A percentile compares a stretch with the other conserved stretches of the same genome.
Conservation (phyloP, 768 basidiomycete species). For the Lyophyllum semitale region DNA sequence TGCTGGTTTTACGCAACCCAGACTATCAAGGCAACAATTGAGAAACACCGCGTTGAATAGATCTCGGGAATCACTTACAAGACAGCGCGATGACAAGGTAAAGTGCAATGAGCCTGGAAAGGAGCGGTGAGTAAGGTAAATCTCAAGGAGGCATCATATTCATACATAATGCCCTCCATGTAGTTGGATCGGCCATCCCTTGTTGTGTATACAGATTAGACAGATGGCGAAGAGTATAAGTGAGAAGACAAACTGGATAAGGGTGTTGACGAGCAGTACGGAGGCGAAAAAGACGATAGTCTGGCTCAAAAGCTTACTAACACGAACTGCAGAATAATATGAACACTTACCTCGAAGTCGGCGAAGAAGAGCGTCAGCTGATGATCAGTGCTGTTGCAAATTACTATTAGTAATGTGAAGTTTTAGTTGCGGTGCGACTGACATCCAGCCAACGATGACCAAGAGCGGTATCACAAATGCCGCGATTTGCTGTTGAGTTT, state of each 20-base stretch:
- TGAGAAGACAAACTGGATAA: conserved; percentile 58
- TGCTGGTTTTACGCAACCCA: conserved; percentile 30
- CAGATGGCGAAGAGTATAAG: neutral
- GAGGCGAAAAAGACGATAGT: conserved; percentile 87
- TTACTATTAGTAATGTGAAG: conserved; percentile 4
- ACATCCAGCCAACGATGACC: conserved; percentile 89
- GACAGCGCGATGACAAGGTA: conserved; percentile 83
- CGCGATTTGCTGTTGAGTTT: conserved; percentile 73
- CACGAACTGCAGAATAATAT: neutral
- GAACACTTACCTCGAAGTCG: conserved; percentile 69
- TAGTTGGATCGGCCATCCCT: conserved; percentile 88
- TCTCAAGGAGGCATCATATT: conserved; percentile 36
- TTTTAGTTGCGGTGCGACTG: conserved; percentile 31
- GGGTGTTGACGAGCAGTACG: conserved; percentile 83
- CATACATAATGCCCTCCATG: conserved; percentile 86
- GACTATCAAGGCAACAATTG: conserved; percentile 17
- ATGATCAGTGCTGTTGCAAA: conserved; percentile 60
- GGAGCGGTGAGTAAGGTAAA: conserved; percentile 25
- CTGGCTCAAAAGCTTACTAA: conserved; percentile 29
- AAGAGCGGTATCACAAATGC: conserved; percentile 85
- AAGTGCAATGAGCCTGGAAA: conserved; percentile 51
- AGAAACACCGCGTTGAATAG: conserved; percentile 12
- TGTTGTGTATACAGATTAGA: conserved; percentile 3
- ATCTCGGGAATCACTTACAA: no score
- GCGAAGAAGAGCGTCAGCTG: conserved; percentile 82